Evolutionary conservation across 2,329 filamentous ascomycete species (phyloP).

Genomic region (Trichoderma koningiopsis): DNA sequence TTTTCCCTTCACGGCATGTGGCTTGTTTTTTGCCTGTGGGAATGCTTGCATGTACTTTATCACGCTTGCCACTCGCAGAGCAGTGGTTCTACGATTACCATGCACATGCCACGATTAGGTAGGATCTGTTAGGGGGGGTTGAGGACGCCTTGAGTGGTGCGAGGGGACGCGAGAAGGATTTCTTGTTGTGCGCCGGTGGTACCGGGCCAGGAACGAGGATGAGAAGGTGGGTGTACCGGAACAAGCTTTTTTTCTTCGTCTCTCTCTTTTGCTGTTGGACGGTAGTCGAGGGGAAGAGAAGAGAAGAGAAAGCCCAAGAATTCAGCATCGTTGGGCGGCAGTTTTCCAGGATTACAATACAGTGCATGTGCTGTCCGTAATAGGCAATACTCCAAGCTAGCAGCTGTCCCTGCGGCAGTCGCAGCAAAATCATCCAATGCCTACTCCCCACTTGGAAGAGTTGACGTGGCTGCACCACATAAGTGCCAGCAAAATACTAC

Average conservation of each 20-base stretch:
- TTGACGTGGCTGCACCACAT: constrained; percentile 20
- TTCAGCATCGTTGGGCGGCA: neutral
- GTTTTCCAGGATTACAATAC: neutral
- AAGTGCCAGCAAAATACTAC: constrained; percentile 10
- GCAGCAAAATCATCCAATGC: neutral
- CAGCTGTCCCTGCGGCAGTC: neutral
- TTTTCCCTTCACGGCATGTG: neutral
- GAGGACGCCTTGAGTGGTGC: neutral
- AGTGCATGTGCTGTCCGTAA: neutral
- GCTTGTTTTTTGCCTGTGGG: neutral
- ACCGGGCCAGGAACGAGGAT: neutral
- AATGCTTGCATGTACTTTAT: neutral
- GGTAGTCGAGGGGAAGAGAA: neutral
- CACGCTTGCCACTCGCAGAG: neutral
- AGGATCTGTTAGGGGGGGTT: neutral
- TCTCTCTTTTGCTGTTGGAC: neutral
- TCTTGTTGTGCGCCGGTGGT: neutral
- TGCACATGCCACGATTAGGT: neutral
- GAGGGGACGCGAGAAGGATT: constrained; percentile 10
- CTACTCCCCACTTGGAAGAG: neutral
- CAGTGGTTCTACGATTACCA: neutral
- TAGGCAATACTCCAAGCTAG: neutral
- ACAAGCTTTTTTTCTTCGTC: neutral
- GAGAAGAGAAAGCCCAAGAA: neutral
- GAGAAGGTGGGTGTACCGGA: neutral